Evolutionary conservation across 1,284 basidiomycete genomes (phyloP).

Genomic region (Sphaerobolus stellatus): DNA sequence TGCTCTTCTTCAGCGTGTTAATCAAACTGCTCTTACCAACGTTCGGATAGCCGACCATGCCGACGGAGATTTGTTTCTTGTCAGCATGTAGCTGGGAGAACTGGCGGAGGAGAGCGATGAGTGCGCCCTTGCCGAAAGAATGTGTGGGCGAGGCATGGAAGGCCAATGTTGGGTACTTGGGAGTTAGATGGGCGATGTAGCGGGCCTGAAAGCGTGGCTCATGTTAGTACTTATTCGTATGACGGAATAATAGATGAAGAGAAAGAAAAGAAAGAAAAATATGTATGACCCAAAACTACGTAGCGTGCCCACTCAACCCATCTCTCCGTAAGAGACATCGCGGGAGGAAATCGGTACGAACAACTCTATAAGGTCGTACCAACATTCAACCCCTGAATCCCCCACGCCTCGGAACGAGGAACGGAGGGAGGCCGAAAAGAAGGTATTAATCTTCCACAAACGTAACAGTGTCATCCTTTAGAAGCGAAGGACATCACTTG

Average conservation of each 20-base stretch:
- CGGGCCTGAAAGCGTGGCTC: constrained; percentile 64
- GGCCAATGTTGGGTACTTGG: constrained; percentile 92
- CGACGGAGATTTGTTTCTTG: constrained; percentile 99
- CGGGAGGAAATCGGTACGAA: constrained; percentile 25
- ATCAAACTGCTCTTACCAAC: constrained; percentile 98
- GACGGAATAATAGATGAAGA: constrained; percentile 13
- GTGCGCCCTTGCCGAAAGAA: constrained; percentile 97
- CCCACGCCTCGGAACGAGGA: constrained; percentile 25
- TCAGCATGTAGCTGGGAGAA: constrained; percentile 97
- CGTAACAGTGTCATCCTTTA: constrained; percentile 48
- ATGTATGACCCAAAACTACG: constrained; percentile 47
- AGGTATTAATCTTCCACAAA: constrained; percentile 56
- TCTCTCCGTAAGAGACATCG: constrained; percentile 8
- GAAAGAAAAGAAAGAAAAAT: constrained; percentile 15
- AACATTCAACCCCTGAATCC: constrained; percentile 33
- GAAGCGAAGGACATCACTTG: constrained; percentile 38
- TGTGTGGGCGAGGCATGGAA: constrained; percentile 99
- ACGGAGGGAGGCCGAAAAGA: constrained; percentile 36
- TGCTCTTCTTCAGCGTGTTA: constrained; percentile 98
- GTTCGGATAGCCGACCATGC: constrained; percentile 98
- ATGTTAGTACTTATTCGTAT: constrained; percentile 15
- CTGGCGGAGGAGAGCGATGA: constrained; percentile 95
- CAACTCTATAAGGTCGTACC: constrained; percentile 43
- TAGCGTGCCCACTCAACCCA: constrained; percentile 26
- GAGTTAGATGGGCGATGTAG: constrained; percentile 94